These are phyloP conservation scores for Claviceps sp. DNA, from an alignment of 2,329 filamentous ascomycete genomes.

Conservation along the genomic window DNA sequence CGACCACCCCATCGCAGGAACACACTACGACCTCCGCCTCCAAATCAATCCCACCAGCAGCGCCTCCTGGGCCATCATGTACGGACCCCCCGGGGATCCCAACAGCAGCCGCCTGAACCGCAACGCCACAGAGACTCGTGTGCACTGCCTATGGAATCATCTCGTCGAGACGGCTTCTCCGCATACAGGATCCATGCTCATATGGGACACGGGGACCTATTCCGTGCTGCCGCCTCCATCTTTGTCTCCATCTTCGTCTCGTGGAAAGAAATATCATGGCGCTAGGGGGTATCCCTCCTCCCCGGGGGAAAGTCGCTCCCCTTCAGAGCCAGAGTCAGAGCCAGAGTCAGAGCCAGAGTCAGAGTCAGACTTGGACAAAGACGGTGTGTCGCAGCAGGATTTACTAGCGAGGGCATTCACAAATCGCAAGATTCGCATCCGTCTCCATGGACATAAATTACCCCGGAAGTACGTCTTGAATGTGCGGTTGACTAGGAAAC, in stretches of 20 bases:
- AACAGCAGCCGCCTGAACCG: conserved; percentile 40
- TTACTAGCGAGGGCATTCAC: conserved; percentile 39
- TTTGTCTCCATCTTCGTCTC: too few species aligned
- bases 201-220: conserved; percentile 51
- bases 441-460: conserved; percentile 38
- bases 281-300: conserved; percentile 18
- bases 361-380: not conserved
- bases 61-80: conserved; percentile 52
- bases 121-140: conserved; percentile 47
- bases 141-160: conserved; percentile 49
- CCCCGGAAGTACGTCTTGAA: conserved; percentile 40
- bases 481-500: conserved; percentile 35
- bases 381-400: conserved; percentile 23
- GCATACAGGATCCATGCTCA: conserved; percentile 42
- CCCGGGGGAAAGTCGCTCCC: conserved; percentile 9
- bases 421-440: conserved; percentile 41
- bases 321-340: conserved; percentile 7
- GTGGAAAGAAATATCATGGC: not conserved
- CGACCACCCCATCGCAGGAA: conserved; percentile 55
- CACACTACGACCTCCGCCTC: conserved; percentile 55
- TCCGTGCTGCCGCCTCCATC: conserved; percentile 31
- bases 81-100: conserved; percentile 44
- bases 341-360: too few species aligned
- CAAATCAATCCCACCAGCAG: conserved; percentile 57
- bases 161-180: conserved; percentile 43